Evolutionary conservation across 164 flowering plant genomes (phyloP).

Genomic region (Euptelea pleiosperma): DNA sequence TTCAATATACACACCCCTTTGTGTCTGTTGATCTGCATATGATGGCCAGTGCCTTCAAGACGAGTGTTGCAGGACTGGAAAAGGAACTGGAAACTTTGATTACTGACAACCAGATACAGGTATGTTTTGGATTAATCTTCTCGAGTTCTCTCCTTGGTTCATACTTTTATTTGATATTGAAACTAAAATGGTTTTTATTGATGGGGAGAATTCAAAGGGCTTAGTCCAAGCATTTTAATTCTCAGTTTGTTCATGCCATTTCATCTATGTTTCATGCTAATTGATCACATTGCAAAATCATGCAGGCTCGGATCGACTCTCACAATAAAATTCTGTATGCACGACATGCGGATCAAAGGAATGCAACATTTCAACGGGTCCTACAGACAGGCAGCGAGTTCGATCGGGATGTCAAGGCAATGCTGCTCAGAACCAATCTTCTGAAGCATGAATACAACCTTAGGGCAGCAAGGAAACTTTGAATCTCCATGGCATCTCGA

Average conservation of each 20-base stretch:
- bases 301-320: conserved; percentile 89
- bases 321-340: conserved; percentile 93
- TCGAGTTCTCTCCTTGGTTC: neutral
- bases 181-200: neutral
- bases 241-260: too few relatives aligned
- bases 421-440: conserved; percentile 77
- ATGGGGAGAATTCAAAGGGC: too few relatives aligned
- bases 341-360: conserved; percentile 88
- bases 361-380: conserved; percentile 76
- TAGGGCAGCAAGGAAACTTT: conserved; percentile 49
- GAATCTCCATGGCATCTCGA: too few relatives aligned
- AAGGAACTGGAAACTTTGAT: conserved; percentile 91
- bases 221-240: too few relatives aligned
- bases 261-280: neutral
- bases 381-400: conserved; percentile 77
- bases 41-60: conserved; percentile 94
- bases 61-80: conserved; percentile 68
- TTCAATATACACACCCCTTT: conserved; percentile 87
- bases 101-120: conserved; percentile 89
- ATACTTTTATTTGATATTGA: neutral
- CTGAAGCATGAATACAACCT: conserved; percentile 62
- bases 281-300: neutral
- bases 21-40: conserved; percentile 80
- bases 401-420: conserved; percentile 72
- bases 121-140: conserved; percentile 5